Evolutionary conservation across 768 basidiomycete genomes (phyloP).

Genomic region (Lactarius quietus): DNA sequence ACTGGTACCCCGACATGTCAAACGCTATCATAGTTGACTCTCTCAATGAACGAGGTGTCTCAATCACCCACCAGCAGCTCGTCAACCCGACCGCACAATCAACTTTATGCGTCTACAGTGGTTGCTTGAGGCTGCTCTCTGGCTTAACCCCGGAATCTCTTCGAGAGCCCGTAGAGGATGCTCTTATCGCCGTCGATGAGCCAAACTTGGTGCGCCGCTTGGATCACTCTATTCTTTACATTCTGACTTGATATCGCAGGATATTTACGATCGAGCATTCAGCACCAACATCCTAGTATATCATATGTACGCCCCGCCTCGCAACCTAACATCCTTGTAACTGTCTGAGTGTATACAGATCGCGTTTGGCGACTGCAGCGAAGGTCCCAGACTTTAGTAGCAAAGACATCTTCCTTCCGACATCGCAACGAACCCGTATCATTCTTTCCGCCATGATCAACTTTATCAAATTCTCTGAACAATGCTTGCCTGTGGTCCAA

Average conservation of each 20-base stretch:
- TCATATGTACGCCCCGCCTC: constrained; percentile 52
- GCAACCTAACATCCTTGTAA: background rate
- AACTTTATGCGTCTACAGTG: constrained; percentile 63
- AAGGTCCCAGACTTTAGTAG: constrained; percentile 74
- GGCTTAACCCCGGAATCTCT: constrained; percentile 57
- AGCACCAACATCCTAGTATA: constrained; percentile 61
- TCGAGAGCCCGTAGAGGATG: constrained; percentile 53
- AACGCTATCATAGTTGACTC: constrained; percentile 60
- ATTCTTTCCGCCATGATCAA: constrained; percentile 89
- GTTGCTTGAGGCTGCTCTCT: constrained; percentile 70
- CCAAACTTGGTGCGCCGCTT: constrained; percentile 45
- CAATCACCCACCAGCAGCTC: constrained; percentile 65
- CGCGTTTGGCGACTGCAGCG: constrained; percentile 69
- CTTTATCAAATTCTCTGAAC: constrained; percentile 85
- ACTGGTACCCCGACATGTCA: constrained; percentile 65
- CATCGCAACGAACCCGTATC: constrained; percentile 66
- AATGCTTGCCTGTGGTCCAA: constrained; percentile 58
- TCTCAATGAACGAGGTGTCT: constrained; percentile 65
- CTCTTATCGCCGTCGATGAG: constrained; percentile 48
- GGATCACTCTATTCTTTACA: background rate
- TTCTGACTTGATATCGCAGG: constrained; percentile 40
- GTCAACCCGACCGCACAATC: constrained; percentile 64
- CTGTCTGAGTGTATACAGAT: constrained; percentile 35
- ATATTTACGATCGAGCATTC: constrained; percentile 58
- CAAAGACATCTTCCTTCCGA: constrained; percentile 69